Evolutionary conservation across 2,329 filamentous ascomycete species (phyloP), one percentile per base, ranked within the genome.

Genomic region (Nakataea oryzae): DNA sequence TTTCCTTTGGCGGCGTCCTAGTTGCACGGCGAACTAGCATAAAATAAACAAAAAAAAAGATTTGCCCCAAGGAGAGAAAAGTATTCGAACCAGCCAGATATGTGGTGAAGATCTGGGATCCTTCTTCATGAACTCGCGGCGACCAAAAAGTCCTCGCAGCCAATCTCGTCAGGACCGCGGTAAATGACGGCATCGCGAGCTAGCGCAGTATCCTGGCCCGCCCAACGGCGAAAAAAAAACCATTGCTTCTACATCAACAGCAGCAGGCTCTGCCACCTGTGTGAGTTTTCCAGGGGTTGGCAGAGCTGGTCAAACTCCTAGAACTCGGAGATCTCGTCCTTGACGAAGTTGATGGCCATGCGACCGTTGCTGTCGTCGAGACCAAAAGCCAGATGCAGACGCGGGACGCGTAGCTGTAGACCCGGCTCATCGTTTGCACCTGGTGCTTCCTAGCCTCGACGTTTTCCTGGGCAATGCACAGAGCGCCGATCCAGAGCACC

Each of bases 131-230:
- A 74, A 65, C 54, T 75, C 71, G 0, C 73, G 1, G 75, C 74
- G 14, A 72, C 69, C 1, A 74, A 71, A 28, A 79, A 72, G 1
- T 74, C 67, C 6, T 66, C 62, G 75, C 76, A 78, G 1, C 66
- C 57, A 6, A 78, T 72, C 1, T 60, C 60, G 4, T 75, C 68
- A 0, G 63, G 50, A 1, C 76, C 76, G 64, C 76, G 78, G 57
- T 74, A 72, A 0, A 79, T 67, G 4, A 64, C 68, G 6, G 72
- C 73, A 3, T 65, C 64, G 30, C 64, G 65, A 0, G 75, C 74
- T 29, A 75, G 67, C 0, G 72, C 71, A 17, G 78, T 71, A 27
- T 63, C 62, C 41, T 63, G 62, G 54, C 62, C 54, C 13, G 62
- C 41, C 62, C 62, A 63, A 9, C 58, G 58, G 24, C 62, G 62